Evolutionary conservation across 2,329 filamentous ascomycete species (phyloP), one percentile per base, ranked within the genome.

Genomic region (Colletotrichum higginsianum): DNA sequence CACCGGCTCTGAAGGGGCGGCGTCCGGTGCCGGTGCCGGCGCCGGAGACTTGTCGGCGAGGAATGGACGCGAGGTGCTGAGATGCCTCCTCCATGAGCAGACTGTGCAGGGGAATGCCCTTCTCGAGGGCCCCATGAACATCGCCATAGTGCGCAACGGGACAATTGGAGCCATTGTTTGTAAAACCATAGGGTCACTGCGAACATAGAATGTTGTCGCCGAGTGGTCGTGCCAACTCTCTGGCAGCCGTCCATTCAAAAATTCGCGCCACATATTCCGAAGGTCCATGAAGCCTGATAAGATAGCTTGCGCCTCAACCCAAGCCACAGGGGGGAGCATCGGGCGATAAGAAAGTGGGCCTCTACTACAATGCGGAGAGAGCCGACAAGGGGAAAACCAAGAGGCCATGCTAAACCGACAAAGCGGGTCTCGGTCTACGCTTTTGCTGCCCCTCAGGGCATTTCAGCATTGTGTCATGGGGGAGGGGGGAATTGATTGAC

Each of bases 41-140:
- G 69, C 63, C 38, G 47, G 73, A 16, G 55, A 75, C 66, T 72
- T 80, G 78, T 78, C 77, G 64, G 79, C 78, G 7, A 81, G 74
- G 56, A 73, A 77, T 40, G 79, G 78, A 71, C 84, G 82, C 2
- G 88, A 85, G 21, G 83, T 81, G 75, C 82, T 82, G 74, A 90
- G 86, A 38, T 82, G 79, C 61, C 82, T 81, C 65, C 86, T 85
- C 79, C 86, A 86, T 82, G 87, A 86, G 79, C 88, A 90, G 61
- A 84, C 71, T 16, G 86, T 77, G 76, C 87, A 89, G 62, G 83
- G 75, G 12, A 85, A 75, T 61, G 80, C 79, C 46, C 79, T 80
- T 64, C 78, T 81, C 23, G 75, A 67, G 64, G 80, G 67, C 68
- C 77, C 73, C 49, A 81, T 72, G 61, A 77, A 76, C 74, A 79